Evolutionary conservation across 495 filamentous ascomycete species (phyloP), one percentile per base, ranked within the genome.

Genomic region (Podospora sp.): DNA sequence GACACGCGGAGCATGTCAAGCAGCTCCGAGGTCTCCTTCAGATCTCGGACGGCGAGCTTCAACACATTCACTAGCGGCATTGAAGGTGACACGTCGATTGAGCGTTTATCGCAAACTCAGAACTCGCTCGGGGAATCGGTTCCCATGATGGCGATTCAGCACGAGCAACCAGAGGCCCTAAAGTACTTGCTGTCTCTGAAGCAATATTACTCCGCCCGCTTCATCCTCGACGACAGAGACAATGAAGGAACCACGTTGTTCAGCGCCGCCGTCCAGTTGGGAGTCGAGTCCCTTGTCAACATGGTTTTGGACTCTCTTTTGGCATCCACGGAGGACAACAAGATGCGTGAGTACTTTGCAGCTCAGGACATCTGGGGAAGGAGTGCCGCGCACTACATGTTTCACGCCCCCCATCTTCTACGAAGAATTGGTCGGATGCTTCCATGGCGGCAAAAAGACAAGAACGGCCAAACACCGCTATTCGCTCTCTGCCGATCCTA

Each of bases 401-500:
- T 98, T 80, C 92, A 94, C 74, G 89, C 91, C 4, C 95, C 94
- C 3, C 84, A 87, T 24, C 81, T 98, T 35, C 92, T 98, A 72
- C 79, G 80, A 26, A 82, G 85, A 53, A 86, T 98, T 53, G 92
- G 92, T 16, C 82, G 83, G 25, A 75, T 94, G 71, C 78, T 98
- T 56, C 92, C 94, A 9, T 99, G 96, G 96, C 85, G 87, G 58
- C 85, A 92, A 71, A 93, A 90, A 68, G 96, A 99, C 75, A 96
- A 91, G 71, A 97, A 97, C 77, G 96, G 95, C 0, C 94, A 97
- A 76, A 99, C 96, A 6, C 96, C 96, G 7, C 79, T 99, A 14
- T 97, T 97, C 74, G 96, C 96, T 9, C 81, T 98, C 5, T 97
- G 92, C 76, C 86, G 96, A 65, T 97, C 92, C 0, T 99, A 99